Evolutionary conservation across 148 eudicot species (phyloP).

Genomic region (Tetragonia tetragonoides): DNA sequence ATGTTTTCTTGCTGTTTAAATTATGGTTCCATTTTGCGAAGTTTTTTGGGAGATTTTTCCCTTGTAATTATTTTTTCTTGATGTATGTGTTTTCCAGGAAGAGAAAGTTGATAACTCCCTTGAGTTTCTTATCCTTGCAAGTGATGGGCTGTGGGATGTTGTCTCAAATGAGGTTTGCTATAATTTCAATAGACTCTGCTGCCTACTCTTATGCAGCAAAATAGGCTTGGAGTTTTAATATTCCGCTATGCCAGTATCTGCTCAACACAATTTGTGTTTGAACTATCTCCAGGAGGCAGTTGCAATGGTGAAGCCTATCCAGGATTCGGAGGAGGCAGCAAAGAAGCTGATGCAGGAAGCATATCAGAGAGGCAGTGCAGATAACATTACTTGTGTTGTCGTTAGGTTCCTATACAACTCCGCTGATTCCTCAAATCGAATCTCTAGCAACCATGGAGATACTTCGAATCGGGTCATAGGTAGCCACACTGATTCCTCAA

Average conservation of each 20-base stretch:
- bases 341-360: conserved; percentile 86
- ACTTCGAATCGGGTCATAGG: conserved; percentile 13
- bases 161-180: conserved; percentile 74
- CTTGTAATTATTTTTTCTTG: neutral
- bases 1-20: neutral
- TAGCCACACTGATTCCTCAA: conserved; percentile 16
- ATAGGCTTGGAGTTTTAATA: neutral
- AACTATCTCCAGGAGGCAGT: conserved; percentile 64
- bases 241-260: neutral
- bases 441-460: conserved; percentile 19
- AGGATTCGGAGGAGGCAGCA: conserved; percentile 79
- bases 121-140: conserved; percentile 92
- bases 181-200: neutral
- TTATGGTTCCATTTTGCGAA: neutral
- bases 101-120: conserved; percentile 79
- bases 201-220: neutral
- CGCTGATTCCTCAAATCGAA: conserved; percentile 8
- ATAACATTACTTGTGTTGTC: conserved; percentile 74
- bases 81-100: conserved; percentile 42
- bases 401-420: conserved; percentile 59
- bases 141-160: conserved; percentile 95
- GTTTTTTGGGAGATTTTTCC: no score
- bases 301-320: conserved; percentile 66
- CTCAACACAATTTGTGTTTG: neutral
- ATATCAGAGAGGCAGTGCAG: conserved; percentile 81